These are phyloP conservation scores for Boletus rubropictus DNA, from an alignment of 768 basidiomycete species.

Conservation along the genomic window DNA sequence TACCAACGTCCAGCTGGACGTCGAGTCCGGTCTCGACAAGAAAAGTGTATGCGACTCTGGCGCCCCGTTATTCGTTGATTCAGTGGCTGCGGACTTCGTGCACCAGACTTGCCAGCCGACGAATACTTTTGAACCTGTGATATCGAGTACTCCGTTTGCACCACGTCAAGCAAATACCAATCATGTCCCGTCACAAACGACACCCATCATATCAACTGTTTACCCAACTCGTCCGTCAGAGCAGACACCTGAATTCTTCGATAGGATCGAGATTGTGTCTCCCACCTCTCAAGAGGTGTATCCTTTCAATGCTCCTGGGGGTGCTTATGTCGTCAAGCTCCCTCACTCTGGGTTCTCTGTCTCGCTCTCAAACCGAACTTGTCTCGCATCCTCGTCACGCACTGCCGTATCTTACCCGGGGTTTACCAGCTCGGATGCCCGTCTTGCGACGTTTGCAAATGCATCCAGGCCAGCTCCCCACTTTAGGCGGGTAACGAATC, in stretches of 20 bases:
- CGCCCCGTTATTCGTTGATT: not conserved
- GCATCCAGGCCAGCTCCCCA: not conserved
- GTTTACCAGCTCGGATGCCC: not conserved
- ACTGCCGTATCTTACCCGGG: not conserved
- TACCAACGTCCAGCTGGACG: not conserved
- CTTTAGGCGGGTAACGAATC: not conserved
- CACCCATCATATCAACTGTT: not conserved
- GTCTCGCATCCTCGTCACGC: not conserved
- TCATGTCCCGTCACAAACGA: not conserved
- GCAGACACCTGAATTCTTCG: not conserved
- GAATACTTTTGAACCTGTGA: constrained; percentile 10
- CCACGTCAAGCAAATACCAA: not conserved
- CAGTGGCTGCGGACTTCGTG: not conserved
- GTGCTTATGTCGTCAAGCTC: constrained; percentile 15
- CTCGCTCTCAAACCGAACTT: not conserved
- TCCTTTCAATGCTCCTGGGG: constrained; percentile 1
- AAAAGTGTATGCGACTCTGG: not conserved
- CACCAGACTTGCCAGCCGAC: not conserved
- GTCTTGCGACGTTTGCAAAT: not conserved
- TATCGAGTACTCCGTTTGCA: constrained; percentile 16
- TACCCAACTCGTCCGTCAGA: not conserved
- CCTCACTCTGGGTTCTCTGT: not conserved
- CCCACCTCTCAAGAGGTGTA: constrained; percentile 5
- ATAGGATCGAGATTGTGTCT: not conserved
- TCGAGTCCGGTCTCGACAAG: not conserved